A percentile compares a stretch with the other conserved stretches of the same genome.
These are phyloP conservation scores for Nannizzia gypsea DNA, from an alignment of 2,329 filamentous ascomycete genomes.

Conservation along the genomic window DNA sequence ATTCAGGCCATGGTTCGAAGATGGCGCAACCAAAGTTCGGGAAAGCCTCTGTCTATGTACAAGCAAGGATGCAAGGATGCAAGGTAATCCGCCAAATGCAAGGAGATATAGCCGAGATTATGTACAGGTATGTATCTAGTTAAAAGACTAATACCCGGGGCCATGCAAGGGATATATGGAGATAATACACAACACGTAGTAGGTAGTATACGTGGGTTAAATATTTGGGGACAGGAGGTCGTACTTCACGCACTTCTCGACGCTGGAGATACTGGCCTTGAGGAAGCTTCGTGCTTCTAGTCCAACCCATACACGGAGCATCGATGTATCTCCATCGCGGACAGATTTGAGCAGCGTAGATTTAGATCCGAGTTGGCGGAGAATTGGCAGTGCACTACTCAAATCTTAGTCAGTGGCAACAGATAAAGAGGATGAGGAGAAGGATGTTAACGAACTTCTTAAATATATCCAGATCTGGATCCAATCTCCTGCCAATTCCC, in stretches of 20 bases:
- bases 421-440: neutral
- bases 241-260: conserved; percentile 82
- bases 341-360: conserved; percentile 47
- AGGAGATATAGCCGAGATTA: neutral
- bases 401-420: conserved; percentile 9
- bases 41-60: neutral
- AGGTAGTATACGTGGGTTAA: conserved; percentile 28
- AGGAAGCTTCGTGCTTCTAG: conserved; percentile 80
- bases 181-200: neutral
- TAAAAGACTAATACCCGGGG: neutral
- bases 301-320: conserved; percentile 85
- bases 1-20: neutral
- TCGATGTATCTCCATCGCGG: conserved; percentile 62
- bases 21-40: neutral
- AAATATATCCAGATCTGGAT: conserved; percentile 80
- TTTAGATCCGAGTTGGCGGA: conserved; percentile 67
- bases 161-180: neutral
- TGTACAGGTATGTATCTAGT: neutral
- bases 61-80: neutral
- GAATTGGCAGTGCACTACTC: conserved; percentile 71
- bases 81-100: neutral
- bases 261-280: conserved; percentile 80
- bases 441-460: conserved; percentile 43
- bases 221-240: conserved; percentile 81
- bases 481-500: conserved; percentile 77